Evolutionary conservation across 2,329 filamentous ascomycete species (phyloP), one percentile per base, ranked within the genome.

Genomic region (Ophiostoma piceae): DNA sequence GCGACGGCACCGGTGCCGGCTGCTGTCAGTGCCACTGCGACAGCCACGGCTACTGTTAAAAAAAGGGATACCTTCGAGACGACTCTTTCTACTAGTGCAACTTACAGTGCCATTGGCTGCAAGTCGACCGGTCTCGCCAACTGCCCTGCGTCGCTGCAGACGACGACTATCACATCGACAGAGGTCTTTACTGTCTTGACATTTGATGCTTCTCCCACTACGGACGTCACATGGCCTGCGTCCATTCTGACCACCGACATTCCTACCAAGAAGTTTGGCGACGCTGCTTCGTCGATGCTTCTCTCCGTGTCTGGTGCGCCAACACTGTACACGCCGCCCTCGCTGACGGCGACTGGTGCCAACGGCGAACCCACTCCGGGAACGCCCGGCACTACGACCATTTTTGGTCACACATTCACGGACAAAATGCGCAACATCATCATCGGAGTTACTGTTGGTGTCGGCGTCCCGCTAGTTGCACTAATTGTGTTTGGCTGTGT

Each of bases 141-240:
- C 73, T 88, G 85, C 71, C 85, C 86, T 0, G 80, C 75, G 0
- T 84, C 83, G 0, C 77, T 83, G 16, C 84, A 85, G 73, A 80
- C 75, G 16, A 82, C 84, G 0, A 60, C 66, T 16, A 22, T 71
- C 5, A 77, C 77, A 1, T 79, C 79, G 19, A 76, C 76, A 1
- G 78, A 77, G 0, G 79, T 76, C 0, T 82, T 79, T 0, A 76
- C 76, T 19, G 76, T 79, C 1, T 81, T 82, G 0, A 74, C 80
- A 12, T 12, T 64, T n/a, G 60, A 64, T n/a, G 32, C 29, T 7
- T 47, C 43, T 7, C 43, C 19, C 16, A 47, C 16, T 16, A n/a
- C 60, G 14, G 60, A 64, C 29, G 1, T 80, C 0, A 80, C 78
- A 0, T 85, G 82, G 72, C 81, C 83, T 0, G 74, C 74, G 2